Conservation (phyloP, 805 yeast genomes). For the Yamadazyma nakazawae region DNA sequence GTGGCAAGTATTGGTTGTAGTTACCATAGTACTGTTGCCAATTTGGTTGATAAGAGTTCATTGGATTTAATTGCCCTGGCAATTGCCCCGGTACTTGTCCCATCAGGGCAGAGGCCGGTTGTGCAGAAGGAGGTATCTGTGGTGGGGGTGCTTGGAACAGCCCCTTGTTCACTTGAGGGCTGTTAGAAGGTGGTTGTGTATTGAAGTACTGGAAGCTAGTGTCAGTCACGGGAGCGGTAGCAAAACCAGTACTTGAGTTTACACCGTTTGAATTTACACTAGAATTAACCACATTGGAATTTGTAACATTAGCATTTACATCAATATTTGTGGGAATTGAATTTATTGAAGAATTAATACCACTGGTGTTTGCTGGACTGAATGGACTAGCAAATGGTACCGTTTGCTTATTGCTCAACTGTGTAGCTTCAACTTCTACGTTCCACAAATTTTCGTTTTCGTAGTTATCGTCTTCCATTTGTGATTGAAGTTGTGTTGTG, state of each 20-base stretch:
- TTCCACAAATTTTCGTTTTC: background rate
- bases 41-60: background rate
- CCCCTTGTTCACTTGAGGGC: background rate
- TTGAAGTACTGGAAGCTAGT: background rate
- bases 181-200: background rate
- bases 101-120: background rate
- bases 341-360: background rate
- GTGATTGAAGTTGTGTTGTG: slow-evolving; percentile 23
- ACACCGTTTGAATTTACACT: background rate
- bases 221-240: background rate
- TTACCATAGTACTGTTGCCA: background rate
- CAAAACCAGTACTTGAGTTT: background rate
- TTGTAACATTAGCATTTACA: background rate
- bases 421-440: slow-evolving; percentile 1
- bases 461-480: slow-evolving; percentile 1
- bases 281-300: background rate
- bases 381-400: background rate
- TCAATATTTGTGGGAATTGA: background rate
- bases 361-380: slow-evolving; percentile 2
- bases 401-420: background rate
- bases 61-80: background rate
- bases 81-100: background rate
- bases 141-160: background rate
- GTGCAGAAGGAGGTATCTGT: too few species aligned
- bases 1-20: background rate